Base-by-base conservation (phyloP, 495 filamentous ascomycete species). In the Aspergillus hancockii region DNA sequence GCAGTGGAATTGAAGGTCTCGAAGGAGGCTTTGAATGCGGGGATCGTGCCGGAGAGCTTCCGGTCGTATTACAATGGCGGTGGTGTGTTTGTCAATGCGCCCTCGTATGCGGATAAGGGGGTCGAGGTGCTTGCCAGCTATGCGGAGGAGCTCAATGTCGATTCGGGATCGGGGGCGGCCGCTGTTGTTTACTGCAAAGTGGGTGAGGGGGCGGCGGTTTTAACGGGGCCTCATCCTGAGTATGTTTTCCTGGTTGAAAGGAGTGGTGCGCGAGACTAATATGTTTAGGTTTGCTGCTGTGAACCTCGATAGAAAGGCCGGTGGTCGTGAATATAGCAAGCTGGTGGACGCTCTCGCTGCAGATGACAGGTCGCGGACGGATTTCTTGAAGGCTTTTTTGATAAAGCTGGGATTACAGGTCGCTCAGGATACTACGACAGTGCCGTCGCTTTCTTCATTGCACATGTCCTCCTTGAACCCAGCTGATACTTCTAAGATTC, bases 221-320 rank as follows among this genome's bases (percentile, higher is more conserved):
- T 98, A 32, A 95, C 90, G 1, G 91, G 93, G 0, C 90, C 93
- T 43, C 95, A 98, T 80, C 93, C 94, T 49, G 95, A 98, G 90
- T 96, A 78, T 74, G 88, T 81, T 18, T 23, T 41, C 25, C 31
- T 13, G 38, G 30, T 6, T 3, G 14, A 19, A 54, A 16, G 9
- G 28, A 0, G 32, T 14, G 32, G 38, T 28, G 13, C 31, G 16
- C 31, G 28, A 36, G 19, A n/a, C 18, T 28, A 22, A 63, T 67
- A 49, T 67, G 55, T 25, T 4, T 64, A 96, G 92, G 67, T 98
- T 98, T 71, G 89, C 92, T 4, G 85, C 88, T 8, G 81, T 76
- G 38, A 96, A 96, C 64, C 83, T 98, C 4, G 80, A 87, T 57
- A 82, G 76, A 14, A 79, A 87, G 2, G 73, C 81, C 19, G 79